phyloP scores from a whole-genome alignment of 176 grass and related monocot genomes.

The Triticum urartu region DNA sequence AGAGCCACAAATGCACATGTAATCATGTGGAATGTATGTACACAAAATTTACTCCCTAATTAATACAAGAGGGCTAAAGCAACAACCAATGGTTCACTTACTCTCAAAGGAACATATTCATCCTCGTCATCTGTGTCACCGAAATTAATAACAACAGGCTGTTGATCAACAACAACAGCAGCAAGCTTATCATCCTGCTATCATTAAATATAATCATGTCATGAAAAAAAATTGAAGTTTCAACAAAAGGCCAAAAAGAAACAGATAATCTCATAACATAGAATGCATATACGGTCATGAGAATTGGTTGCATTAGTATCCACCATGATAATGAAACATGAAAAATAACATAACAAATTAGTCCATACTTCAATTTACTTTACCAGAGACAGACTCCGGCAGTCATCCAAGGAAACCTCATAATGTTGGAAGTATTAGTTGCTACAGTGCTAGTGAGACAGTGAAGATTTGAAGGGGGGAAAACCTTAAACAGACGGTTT shows the following conservation, averaged over 20 bases:
- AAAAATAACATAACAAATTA: not conserved
- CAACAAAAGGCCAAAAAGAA: not conserved
- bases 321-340: not conserved
- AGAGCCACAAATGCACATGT: not conserved
- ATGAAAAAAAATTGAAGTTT: not conserved
- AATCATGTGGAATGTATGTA: too few relatives aligned
- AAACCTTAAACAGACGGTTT: not conserved
- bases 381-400: not conserved
- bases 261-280: not conserved
- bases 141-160: not conserved
- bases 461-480: not conserved
- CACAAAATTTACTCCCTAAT: not conserved
- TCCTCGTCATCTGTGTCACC: not conserved
- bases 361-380: not conserved
- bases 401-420: not conserved
- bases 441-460: not conserved
- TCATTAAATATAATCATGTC: not conserved
- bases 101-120: not conserved
- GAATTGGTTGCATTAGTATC: not conserved
- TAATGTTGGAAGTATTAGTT: not conserved
- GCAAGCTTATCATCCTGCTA: constrained; percentile 18
- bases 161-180: not conserved
- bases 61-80: not conserved
- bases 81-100: not conserved
- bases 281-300: not conserved